A percentile compares a stretch with the other conserved stretches of the same genome.
Evolutionary conservation across 164 flowering plant genomes (phyloP).

Genomic region (Piper longum): DNA sequence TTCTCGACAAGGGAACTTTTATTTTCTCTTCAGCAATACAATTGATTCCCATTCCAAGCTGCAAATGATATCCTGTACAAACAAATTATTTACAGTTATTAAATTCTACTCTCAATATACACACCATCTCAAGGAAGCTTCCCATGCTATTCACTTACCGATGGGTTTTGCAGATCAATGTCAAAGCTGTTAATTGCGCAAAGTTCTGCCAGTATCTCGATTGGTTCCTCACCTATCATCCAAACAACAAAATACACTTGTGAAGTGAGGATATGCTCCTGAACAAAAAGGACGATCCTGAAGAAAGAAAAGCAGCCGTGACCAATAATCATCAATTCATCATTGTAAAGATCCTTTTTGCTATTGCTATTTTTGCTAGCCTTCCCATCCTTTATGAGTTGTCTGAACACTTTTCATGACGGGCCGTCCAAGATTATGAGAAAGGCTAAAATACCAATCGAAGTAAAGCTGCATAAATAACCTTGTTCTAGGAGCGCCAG

Average conservation of each 20-base stretch:
- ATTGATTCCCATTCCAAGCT: slow-evolving; percentile 90
- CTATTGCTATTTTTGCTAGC: too few relatives aligned
- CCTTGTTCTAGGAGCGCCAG: slow-evolving; percentile 78
- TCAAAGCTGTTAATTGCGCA: slow-evolving; percentile 88
- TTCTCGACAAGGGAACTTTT: neutral
- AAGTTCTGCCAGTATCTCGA: slow-evolving; percentile 69
- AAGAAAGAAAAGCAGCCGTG: too few relatives aligned
- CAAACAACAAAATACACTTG: too few relatives aligned
- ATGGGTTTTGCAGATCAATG: slow-evolving; percentile 67
- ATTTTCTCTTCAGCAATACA: slow-evolving; percentile 43
- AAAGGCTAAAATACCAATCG: neutral
- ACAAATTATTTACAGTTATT: neutral
- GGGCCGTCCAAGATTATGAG: neutral
- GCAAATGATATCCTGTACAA: slow-evolving; percentile 63
- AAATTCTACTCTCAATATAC: neutral
- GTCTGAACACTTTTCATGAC: too few relatives aligned
- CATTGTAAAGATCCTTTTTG: too few relatives aligned
- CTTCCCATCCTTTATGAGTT: too few relatives aligned
- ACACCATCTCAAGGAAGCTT: neutral
- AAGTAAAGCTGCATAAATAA: slow-evolving; percentile 1
- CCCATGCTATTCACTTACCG: slow-evolving; percentile 34
- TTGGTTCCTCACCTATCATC: slow-evolving; percentile 48
- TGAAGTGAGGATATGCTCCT: neutral
- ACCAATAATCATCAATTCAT: too few relatives aligned
- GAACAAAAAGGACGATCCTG: too few relatives aligned